Evolutionary conservation across 2,329 filamentous ascomycete species (phyloP), one percentile per base, ranked within the genome.

Genomic region (Rutstroemia sp.): DNA sequence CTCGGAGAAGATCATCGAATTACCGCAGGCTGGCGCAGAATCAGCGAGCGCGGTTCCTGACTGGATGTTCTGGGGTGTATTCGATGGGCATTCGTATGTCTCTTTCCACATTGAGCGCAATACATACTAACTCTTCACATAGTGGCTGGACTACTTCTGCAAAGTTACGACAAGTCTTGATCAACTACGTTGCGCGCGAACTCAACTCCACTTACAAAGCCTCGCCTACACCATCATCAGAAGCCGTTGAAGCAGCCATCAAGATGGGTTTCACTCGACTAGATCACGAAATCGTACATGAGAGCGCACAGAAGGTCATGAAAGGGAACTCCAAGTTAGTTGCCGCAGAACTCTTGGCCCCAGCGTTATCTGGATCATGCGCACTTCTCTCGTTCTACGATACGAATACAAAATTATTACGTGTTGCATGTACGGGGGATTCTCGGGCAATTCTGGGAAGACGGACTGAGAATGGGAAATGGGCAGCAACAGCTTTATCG

Each of bases 61-160:
- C 72, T 99, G 94, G 94, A 97, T 97, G 91, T 99, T 99, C 72
- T 99, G 95, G 94, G 94, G 92, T 57, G 92, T 99, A 18, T 99
- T 97, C 72, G 94, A 99, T 69, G 94, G 94, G 0, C 94, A 99
- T 73, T 90, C 89, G 90, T 92, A 81, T 80, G 59, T 52, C 10
- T 37, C 30, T 34, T 34, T 34, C 9, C 10, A 34, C 30, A 3
- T 12, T 12, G 10, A 10, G 30, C 10, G 9, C 30, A 34, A 12
- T 9, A 34, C 2, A 34, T 34, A 34, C 30, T 34, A 9, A 10
- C 52, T 16, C 8, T 39, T 21, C 14, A 65, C 41, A 55, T 14
- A 95, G 90, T 47, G 94, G 94, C 64, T 99, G 94, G 94, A 96
- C 94, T 4, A 99, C 94, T 6, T 97, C 94, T 41, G 94, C 94